Conservation (phyloP, 495 filamentous ascomycete species). For the Penicillium paradoxum region DNA sequence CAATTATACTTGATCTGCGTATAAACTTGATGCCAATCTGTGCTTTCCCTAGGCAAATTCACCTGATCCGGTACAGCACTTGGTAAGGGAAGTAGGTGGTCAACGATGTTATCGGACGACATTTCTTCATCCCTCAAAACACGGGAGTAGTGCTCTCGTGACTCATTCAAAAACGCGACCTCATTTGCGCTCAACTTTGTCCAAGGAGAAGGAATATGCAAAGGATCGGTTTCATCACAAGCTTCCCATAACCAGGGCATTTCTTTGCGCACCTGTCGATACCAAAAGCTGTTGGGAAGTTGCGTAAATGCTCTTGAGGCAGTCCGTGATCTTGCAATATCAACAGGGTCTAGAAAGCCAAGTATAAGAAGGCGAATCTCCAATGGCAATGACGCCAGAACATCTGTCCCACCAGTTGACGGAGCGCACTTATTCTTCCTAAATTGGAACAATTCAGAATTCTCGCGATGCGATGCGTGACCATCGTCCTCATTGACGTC, state of each 20-base stretch:
- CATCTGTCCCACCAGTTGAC: too few relatives aligned
- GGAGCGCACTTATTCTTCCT: too few relatives aligned
- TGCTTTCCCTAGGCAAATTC: conserved; percentile 7
- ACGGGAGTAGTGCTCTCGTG: background rate
- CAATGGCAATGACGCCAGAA: background rate
- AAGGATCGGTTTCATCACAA: conserved; percentile 10
- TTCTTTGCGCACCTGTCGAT: conserved; percentile 20
- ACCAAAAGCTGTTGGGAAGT: conserved; percentile 24
- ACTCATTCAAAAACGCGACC: background rate
- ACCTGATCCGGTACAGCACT: background rate
- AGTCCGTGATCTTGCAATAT: conserved; percentile 19
- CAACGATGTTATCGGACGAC: background rate
- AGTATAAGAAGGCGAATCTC: conserved; percentile 22
- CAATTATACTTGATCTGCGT: conserved; percentile 13
- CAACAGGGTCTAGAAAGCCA: conserved; percentile 10
- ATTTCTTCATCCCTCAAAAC: background rate
- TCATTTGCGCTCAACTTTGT: conserved; percentile 13
- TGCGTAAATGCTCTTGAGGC: conserved; percentile 18
- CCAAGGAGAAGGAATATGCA: conserved; percentile 7
- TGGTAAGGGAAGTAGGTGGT: too few relatives aligned
- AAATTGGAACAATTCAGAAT: too few relatives aligned
- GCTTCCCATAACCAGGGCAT: conserved; percentile 35
- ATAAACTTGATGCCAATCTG: conserved; percentile 26
- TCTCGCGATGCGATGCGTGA: background rate
- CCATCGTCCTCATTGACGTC: background rate